Conservation (phyloP, 2,329 filamentous ascomycete species). For the Pseudopyrenochaeta lycopersici region DNA sequence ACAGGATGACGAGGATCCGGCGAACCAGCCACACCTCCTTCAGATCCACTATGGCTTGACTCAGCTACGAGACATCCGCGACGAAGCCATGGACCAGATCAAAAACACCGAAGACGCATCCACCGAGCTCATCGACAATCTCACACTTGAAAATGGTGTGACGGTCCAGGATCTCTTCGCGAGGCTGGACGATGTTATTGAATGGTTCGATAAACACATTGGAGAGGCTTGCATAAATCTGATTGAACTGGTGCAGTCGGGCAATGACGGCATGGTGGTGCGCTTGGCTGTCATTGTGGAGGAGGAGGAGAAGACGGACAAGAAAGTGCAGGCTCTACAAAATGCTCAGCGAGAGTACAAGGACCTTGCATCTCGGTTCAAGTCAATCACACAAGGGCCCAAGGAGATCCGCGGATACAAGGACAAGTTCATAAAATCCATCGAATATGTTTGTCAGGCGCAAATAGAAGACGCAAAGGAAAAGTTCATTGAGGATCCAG, state of each 20-base stretch:
- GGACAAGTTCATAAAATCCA: conserved; percentile 87
- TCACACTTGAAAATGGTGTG: conserved; percentile 68
- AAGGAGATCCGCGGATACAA: conserved; percentile 96
- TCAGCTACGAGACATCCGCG: conserved; percentile 88
- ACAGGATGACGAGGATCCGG: conserved; percentile 84
- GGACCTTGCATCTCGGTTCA: conserved; percentile 91
- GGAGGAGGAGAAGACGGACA: conserved; percentile 95
- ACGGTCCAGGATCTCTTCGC: conserved; percentile 92
- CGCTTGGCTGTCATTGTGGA: conserved; percentile 91
- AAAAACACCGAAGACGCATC: conserved; percentile 83
- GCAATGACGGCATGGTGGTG: conserved; percentile 89
- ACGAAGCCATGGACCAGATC: conserved; percentile 97
- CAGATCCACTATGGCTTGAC: conserved; percentile 92
- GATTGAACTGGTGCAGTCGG: conserved; percentile 84
- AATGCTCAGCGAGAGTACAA: conserved; percentile 96
- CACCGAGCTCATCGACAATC: conserved; percentile 87
- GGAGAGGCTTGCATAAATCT: conserved; percentile 88
- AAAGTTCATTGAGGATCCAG: conserved; percentile 83
- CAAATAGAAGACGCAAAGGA: conserved; percentile 78
- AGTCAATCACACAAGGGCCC: conserved; percentile 92
- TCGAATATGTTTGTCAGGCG: conserved; percentile 75
- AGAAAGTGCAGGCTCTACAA: conserved; percentile 87
- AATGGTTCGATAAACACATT: conserved; percentile 96
- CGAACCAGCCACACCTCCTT: conserved; percentile 91
- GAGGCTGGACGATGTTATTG: conserved; percentile 84